Conservation (phyloP, 108 stramenopile species). For the Pseudonitzschia pungens region DNA sequence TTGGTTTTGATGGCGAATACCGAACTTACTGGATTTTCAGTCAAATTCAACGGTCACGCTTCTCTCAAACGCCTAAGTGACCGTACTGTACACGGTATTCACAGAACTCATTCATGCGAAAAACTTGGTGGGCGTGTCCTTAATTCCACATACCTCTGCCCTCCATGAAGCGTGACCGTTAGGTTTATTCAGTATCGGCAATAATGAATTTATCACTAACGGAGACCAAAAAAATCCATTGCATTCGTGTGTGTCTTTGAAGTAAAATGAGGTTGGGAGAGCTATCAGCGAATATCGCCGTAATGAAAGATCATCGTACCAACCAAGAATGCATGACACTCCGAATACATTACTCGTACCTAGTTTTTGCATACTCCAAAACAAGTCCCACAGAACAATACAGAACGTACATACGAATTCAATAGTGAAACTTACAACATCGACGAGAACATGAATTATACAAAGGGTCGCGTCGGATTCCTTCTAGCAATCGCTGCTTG, state of each 20-base stretch:
- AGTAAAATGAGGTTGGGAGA: too few species aligned
- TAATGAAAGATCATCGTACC: neutral
- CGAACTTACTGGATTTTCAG: neutral
- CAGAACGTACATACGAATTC: neutral
- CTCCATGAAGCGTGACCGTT: neutral
- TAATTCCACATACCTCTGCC: neutral
- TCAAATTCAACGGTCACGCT: neutral
- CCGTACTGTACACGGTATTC: too few species aligned
- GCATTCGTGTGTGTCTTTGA: too few species aligned
- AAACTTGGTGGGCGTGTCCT: neutral
- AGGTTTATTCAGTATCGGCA: neutral
- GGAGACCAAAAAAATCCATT: too few species aligned
- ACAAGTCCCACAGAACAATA: neutral
- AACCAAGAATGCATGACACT: too few species aligned
- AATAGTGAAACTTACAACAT: neutral
- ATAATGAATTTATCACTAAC: too few species aligned
- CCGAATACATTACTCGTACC: too few species aligned
- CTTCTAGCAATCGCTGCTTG: neutral
- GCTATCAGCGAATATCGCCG: neutral
- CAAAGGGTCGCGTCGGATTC: neutral
- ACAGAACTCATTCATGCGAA: neutral
- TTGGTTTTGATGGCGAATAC: neutral
- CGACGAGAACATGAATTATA: neutral
- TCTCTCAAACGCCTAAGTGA: neutral
- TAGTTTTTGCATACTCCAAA: neutral